phyloP scores from a whole-genome alignment of 768 basidiomycete species.

The Trametopsis cervina region DNA sequence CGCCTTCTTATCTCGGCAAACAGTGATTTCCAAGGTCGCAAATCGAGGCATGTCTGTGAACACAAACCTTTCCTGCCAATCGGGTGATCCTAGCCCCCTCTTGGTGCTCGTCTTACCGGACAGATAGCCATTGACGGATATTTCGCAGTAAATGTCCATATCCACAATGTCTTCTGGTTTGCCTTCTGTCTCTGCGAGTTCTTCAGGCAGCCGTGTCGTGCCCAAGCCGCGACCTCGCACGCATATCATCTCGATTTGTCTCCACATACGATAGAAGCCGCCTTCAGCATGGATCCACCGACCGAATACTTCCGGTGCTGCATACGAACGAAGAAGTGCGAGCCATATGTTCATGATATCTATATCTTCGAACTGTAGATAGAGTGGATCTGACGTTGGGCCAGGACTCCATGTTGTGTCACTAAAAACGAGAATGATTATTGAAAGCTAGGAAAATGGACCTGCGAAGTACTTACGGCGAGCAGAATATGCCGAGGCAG shows the following conservation, averaged over 20 bases:
- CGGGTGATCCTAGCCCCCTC: conserved; percentile 55
- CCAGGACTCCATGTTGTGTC: conserved; percentile 54
- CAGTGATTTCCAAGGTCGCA: conserved; percentile 55
- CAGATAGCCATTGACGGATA: conserved; percentile 60
- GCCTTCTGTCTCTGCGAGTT: conserved; percentile 16
- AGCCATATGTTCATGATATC: conserved; percentile 72
- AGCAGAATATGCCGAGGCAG: conserved; percentile 65
- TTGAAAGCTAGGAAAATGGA: background rate
- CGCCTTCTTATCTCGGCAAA: conserved; percentile 65
- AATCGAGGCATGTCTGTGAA: conserved; percentile 78
- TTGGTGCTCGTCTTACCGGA: conserved; percentile 72
- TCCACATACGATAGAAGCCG: conserved; percentile 84
- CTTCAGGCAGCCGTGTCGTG: conserved; percentile 33
- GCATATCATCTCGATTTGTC: conserved; percentile 68
- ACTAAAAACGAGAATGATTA: conserved; percentile 28
- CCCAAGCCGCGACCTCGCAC: conserved; percentile 73
- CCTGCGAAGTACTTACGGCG: conserved; percentile 34
- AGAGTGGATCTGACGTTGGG: conserved; percentile 54
- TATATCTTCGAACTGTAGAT: conserved; percentile 61
- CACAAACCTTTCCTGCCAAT: conserved; percentile 79
- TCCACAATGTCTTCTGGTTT: conserved; percentile 42
- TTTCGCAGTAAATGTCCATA: conserved; percentile 70
- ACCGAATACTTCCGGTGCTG: conserved; percentile 75
- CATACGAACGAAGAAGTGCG: conserved; percentile 73
- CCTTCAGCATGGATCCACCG: conserved; percentile 48